Conservation (phyloP, 352 stramenopile genomes). For the Bremia lactucae region DNA sequence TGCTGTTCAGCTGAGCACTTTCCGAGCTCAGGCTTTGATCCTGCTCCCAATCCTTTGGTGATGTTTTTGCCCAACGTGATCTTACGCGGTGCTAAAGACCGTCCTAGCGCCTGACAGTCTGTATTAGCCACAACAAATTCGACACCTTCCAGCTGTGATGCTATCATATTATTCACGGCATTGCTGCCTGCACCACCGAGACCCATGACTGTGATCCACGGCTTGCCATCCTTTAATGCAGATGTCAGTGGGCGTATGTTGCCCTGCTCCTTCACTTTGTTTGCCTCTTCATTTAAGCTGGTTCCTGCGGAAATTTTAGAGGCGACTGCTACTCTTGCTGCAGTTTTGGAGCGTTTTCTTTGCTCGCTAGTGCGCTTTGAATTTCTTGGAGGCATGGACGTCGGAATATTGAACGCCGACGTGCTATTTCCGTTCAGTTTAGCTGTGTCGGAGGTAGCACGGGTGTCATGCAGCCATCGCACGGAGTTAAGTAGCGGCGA, state of each 20-base stretch:
- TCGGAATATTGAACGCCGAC: not conserved
- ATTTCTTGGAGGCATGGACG: constrained; percentile 1
- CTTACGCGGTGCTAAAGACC: constrained; percentile 68
- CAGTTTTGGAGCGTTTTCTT: constrained; percentile 13
- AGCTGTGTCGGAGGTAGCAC: constrained; percentile 7
- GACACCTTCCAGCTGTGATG: constrained; percentile 83
- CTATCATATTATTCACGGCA: constrained; percentile 86
- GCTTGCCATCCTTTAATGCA: constrained; percentile 74
- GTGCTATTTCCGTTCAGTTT: constrained; percentile 11
- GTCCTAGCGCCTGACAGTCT: constrained; percentile 85
- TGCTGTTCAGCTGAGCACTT: constrained; percentile 82
- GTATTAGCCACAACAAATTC: constrained; percentile 95
- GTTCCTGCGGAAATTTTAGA: constrained; percentile 1
- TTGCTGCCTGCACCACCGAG: constrained; percentile 78
- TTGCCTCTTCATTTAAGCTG: not conserved
- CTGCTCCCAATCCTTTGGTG: constrained; percentile 72
- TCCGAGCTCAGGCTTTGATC: constrained; percentile 72
- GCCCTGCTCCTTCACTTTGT: constrained; percentile 16
- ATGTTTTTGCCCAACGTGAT: constrained; percentile 80
- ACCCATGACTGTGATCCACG: constrained; percentile 79
- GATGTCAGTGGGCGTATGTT: constrained; percentile 34
- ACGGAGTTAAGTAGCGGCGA: constrained; percentile 7
- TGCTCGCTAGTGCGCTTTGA: constrained; percentile 18
- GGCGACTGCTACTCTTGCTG: not conserved
- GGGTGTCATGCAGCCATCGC: constrained; percentile 12